These are phyloP conservation scores for Cyamopsis tetragonoloba DNA, from an alignment of 306 rosid genomes.

Conservation along the genomic window DNA sequence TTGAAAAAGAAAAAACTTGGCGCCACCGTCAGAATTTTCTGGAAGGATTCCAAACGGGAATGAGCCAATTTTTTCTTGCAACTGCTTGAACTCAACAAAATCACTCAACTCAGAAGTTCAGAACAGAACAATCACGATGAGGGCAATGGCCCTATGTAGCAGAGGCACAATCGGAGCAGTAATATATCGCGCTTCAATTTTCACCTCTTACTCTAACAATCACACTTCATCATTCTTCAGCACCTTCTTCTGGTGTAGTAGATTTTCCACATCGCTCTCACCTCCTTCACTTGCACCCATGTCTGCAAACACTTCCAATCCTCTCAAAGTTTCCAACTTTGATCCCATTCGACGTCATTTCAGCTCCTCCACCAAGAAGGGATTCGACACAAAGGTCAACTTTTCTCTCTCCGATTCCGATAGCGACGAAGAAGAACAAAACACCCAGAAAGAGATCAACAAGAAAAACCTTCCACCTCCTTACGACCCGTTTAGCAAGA, in stretches of 20 bases:
- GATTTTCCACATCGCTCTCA: neutral
- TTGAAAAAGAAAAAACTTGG: too few species aligned
- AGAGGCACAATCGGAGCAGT: neutral
- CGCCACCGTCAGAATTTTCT: neutral
- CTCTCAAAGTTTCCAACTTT: neutral
- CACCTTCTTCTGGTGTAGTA: neutral
- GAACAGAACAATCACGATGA: too few species aligned
- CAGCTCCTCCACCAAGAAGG: slow-evolving; percentile 19
- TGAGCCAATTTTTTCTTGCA: too few species aligned
- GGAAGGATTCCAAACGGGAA: neutral
- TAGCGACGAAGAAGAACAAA: neutral
- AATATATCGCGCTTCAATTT: slow-evolving; percentile 26
- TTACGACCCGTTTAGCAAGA: slow-evolving; percentile 68
- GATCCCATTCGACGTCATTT: neutral
- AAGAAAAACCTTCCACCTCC: slow-evolving; percentile 32
- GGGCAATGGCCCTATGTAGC: slow-evolving; percentile 23
- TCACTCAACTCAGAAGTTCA: too few species aligned
- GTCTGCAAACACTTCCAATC: neutral
- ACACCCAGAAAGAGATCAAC: neutral
- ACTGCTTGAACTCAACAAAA: too few species aligned
- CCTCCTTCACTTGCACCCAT: neutral
- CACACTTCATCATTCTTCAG: neutral
- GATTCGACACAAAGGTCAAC: slow-evolving; percentile 39
- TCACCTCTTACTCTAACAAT: neutral
- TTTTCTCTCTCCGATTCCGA: slow-evolving; percentile 44